These are phyloP conservation scores for Coemansia sp. DNA, from an alignment of 192 early-diverging fungal genomes.

Conservation along the genomic window DNA sequence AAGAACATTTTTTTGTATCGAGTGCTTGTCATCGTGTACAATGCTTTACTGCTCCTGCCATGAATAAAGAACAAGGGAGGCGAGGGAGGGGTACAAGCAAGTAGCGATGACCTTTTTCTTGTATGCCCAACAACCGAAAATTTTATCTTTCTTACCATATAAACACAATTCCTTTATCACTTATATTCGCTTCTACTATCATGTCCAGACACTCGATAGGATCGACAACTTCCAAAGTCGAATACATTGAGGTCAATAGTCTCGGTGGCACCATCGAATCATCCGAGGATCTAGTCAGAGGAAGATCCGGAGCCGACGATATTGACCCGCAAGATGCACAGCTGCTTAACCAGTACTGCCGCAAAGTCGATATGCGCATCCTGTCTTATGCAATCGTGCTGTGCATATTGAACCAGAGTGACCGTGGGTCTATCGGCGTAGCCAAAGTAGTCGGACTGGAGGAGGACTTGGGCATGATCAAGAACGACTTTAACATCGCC, in stretches of 20 bases:
- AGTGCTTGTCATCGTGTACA: not conserved
- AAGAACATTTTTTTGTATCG: not conserved
- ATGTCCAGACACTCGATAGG: conserved; percentile 14
- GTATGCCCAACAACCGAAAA: no score
- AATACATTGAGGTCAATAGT: conserved; percentile 28
- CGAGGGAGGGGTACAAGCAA: not conserved
- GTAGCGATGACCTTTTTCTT: not conserved
- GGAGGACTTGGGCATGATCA: conserved; percentile 39
- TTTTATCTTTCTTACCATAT: no score
- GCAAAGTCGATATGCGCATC: conserved; percentile 44
- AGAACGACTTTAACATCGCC: conserved; percentile 55
- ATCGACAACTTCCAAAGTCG: conserved; percentile 28
- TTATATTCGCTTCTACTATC: not conserved
- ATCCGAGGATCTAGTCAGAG: not conserved
- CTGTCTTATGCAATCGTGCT: conserved; percentile 37
- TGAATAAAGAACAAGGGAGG: not conserved
- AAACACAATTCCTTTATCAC: no score
- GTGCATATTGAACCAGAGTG: conserved; percentile 49
- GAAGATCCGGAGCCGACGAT: not conserved
- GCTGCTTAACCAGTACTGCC: conserved; percentile 30
- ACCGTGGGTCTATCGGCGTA: conserved; percentile 49
- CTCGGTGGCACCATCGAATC: conserved; percentile 3
- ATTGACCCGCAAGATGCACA: not conserved
- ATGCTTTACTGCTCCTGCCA: not conserved
- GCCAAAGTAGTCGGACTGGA: conserved; percentile 56